These are phyloP conservation scores for Coniochaeta sp. DNA, from an alignment of 2,329 filamentous ascomycete species.

Conservation along the genomic window DNA sequence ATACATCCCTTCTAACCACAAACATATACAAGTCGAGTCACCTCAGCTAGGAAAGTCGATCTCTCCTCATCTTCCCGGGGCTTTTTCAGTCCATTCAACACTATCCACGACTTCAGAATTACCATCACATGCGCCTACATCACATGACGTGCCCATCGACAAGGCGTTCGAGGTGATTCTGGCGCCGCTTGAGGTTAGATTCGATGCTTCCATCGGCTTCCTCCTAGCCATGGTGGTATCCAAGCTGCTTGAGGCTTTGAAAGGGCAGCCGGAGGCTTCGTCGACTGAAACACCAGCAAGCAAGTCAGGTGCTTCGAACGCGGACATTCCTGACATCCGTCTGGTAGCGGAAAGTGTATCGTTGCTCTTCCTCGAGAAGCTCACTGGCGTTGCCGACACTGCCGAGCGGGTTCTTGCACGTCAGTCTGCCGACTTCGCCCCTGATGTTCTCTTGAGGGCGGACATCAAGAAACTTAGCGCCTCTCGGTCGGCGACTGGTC, in stretches of 20 bases:
- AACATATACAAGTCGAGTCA: constrained; percentile 29
- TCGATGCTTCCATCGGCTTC: constrained; percentile 50
- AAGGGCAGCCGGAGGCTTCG: constrained; percentile 14
- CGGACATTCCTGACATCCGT: constrained; percentile 30
- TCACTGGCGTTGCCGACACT: constrained; percentile 44
- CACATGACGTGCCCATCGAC: constrained; percentile 15
- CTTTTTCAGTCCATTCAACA: constrained; percentile 45
- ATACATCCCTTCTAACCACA: constrained; percentile 44
- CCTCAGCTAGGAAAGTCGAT: constrained; percentile 26
- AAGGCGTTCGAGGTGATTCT: constrained; percentile 40
- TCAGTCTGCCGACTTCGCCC: constrained; percentile 29
- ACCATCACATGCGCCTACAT: constrained; percentile 8
- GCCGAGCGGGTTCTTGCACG: constrained; percentile 36
- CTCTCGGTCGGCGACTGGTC: constrained; percentile 17
- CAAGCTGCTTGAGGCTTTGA: constrained; percentile 39
- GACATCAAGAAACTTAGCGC: constrained; percentile 37
- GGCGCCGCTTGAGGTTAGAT: constrained; percentile 44
- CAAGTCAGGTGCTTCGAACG: constrained; percentile 4
- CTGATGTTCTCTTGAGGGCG: constrained; percentile 45
- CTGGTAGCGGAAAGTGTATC: constrained; percentile 41
- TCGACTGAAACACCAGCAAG: constrained; percentile 7
- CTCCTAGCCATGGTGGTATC: constrained; percentile 43
- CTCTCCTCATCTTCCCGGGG: constrained; percentile 50
- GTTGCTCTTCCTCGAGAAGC: constrained; percentile 47
- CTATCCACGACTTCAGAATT: constrained; percentile 19